A percentile compares a stretch with the other conserved stretches of the same genome.
These are phyloP conservation scores for Benincasa hispida DNA, from an alignment of 306 rosid species.

Conservation along the genomic window DNA sequence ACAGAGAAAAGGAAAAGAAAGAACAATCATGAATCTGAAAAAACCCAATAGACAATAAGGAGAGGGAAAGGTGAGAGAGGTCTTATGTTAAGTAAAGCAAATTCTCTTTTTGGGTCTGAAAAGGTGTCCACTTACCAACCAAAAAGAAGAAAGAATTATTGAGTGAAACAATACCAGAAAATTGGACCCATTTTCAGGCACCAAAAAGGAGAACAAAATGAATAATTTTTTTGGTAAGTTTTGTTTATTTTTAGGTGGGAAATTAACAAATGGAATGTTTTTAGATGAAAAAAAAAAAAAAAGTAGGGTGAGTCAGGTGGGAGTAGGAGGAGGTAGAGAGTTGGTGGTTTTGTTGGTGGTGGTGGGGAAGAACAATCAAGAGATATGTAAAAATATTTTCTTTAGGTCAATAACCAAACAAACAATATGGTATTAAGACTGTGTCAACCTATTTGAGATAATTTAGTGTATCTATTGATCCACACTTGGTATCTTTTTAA, in stretches of 20 bases:
- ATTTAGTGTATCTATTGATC: no score
- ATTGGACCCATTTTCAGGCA: slow-evolving; percentile 44
- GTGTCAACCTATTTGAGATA: no score
- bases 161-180: slow-evolving; percentile 23
- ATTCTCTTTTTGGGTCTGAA: slow-evolving; percentile 26
- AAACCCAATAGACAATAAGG: background rate
- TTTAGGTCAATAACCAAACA: no score
- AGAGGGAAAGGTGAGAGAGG: background rate
- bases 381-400: no score
- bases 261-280: slow-evolving; percentile 5
- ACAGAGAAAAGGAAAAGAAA: slow-evolving; percentile 4
- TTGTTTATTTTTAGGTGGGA: slow-evolving; percentile 24
- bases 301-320: slow-evolving; percentile 23
- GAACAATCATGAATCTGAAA: background rate
- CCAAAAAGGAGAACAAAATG: slow-evolving; percentile 20
- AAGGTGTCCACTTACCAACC: slow-evolving; percentile 29
- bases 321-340: slow-evolving; percentile 36
- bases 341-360: slow-evolving; percentile 27
- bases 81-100: background rate
- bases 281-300: slow-evolving; percentile 17
- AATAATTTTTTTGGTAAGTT: background rate
- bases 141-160: slow-evolving; percentile 34
- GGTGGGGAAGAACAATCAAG: slow-evolving; percentile 19
- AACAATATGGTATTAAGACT: no score
- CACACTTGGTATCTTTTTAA: no score